Evolutionary conservation across 106 monocot species (phyloP).

Genomic region (Dioscorea alata): DNA sequence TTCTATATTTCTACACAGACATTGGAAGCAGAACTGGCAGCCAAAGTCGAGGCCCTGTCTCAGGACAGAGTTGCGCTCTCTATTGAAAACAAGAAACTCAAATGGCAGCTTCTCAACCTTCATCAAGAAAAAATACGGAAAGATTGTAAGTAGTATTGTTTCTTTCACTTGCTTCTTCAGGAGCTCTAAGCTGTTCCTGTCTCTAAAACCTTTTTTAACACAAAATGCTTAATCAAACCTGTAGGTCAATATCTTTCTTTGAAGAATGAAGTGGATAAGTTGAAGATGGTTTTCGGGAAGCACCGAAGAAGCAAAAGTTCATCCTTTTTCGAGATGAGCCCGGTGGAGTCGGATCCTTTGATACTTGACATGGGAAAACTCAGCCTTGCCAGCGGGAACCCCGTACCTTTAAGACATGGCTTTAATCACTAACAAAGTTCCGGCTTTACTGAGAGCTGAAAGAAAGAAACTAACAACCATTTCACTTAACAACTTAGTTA

Average conservation of each 20-base stretch:
- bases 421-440: constrained; percentile 10
- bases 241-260: constrained; percentile 52
- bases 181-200: too few species aligned
- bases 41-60: constrained; percentile 54
- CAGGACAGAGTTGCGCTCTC: constrained; percentile 64
- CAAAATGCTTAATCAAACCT: not conserved
- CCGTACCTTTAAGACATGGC: constrained; percentile 20
- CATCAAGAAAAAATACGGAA: constrained; percentile 67
- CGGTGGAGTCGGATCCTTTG: constrained; percentile 12
- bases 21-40: constrained; percentile 66
- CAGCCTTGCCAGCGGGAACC: constrained; percentile 26
- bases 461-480: too few species aligned
- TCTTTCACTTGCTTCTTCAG: not conserved
- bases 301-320: constrained; percentile 60
- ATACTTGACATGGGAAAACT: constrained; percentile 55
- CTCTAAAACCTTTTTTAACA: too few species aligned
- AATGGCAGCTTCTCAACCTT: constrained; percentile 44
- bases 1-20: constrained; percentile 28
- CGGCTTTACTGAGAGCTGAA: not conserved
- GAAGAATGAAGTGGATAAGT: constrained; percentile 53
- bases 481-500: too few species aligned
- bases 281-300: constrained; percentile 25
- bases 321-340: constrained; percentile 24
- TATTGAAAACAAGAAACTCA: constrained; percentile 67
- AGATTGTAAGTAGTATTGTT: constrained; percentile 44